phyloP scores from a whole-genome alignment of 1,284 basidiomycete species.

The Pyrrhoderma noxium region DNA sequence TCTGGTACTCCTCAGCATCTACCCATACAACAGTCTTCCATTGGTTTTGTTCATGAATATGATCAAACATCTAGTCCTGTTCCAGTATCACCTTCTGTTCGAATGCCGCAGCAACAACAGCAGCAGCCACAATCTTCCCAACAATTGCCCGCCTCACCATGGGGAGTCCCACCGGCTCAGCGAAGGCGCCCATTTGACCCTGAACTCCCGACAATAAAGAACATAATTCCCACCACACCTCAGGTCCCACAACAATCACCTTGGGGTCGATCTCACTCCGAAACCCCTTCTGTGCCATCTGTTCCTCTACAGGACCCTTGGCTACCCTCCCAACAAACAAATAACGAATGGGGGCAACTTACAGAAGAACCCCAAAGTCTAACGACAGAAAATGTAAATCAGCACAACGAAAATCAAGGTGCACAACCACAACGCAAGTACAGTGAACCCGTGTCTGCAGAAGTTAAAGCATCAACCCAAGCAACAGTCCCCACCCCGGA shows the following conservation, averaged over 20 bases:
- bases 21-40: slow-evolving; percentile 4
- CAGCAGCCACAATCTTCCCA: neutral
- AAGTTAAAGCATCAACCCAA: slow-evolving; percentile 22
- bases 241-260: neutral
- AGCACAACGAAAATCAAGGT: slow-evolving; percentile 44
- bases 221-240: slow-evolving; percentile 8
- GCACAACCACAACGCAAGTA: slow-evolving; percentile 20
- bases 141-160: slow-evolving; percentile 4
- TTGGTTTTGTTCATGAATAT: slow-evolving; percentile 5
- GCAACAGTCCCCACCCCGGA: slow-evolving; percentile 16
- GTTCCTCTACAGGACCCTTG: slow-evolving; percentile 9
- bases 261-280: slow-evolving; percentile 4
- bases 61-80: slow-evolving; percentile 9
- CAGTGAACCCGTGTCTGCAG: slow-evolving; percentile 22
- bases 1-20: slow-evolving; percentile 5
- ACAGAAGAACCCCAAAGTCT: slow-evolving; percentile 29
- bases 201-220: slow-evolving; percentile 9
- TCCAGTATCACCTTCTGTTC: slow-evolving; percentile 1
- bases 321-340: neutral
- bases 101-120: slow-evolving; percentile 6
- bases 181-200: slow-evolving; percentile 16
- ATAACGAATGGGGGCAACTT: slow-evolving; percentile 4
- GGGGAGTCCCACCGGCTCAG: neutral
- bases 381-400: slow-evolving; percentile 49
- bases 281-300: neutral